Conservation (phyloP, 805 yeast species). For the Wickerhamiella allomyrinae region DNA sequence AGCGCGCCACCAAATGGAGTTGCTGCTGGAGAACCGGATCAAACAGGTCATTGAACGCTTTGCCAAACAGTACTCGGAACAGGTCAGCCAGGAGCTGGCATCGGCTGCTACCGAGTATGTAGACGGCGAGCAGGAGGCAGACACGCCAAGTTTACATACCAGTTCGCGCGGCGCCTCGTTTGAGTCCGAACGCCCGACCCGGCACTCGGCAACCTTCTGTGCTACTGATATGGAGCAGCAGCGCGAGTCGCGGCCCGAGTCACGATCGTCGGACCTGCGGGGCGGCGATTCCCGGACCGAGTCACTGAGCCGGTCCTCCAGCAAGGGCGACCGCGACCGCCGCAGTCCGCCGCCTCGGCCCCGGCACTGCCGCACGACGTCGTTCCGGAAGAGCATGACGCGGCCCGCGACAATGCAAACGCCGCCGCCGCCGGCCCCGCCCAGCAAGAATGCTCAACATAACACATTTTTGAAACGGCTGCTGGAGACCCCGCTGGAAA, state of each 20-base stretch:
- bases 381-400: neutral
- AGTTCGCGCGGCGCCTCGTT: neutral
- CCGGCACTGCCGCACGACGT: neutral
- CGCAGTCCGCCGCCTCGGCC: neutral
- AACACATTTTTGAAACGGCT: neutral
- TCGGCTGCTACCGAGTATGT: neutral
- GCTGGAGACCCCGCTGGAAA: conserved; percentile 3
- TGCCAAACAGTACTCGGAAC: neutral
- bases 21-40: conserved; percentile 8
- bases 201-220: neutral
- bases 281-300: no score
- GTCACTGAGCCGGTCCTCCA: no score
- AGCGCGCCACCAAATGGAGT: conserved; percentile 8
- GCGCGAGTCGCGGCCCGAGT: no score
- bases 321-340: neutral
- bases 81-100: neutral
- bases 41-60: conserved; percentile 7
- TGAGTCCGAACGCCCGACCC: neutral
- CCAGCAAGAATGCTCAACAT: neutral
- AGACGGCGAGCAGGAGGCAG: neutral
- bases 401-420: neutral
- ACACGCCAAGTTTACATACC: neutral
- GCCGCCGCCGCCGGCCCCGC: neutral
- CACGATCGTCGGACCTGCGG: no score
- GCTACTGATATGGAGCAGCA: neutral